Conservation (phyloP, 495 filamentous ascomycete species). For the Penicillium goetzii region DNA sequence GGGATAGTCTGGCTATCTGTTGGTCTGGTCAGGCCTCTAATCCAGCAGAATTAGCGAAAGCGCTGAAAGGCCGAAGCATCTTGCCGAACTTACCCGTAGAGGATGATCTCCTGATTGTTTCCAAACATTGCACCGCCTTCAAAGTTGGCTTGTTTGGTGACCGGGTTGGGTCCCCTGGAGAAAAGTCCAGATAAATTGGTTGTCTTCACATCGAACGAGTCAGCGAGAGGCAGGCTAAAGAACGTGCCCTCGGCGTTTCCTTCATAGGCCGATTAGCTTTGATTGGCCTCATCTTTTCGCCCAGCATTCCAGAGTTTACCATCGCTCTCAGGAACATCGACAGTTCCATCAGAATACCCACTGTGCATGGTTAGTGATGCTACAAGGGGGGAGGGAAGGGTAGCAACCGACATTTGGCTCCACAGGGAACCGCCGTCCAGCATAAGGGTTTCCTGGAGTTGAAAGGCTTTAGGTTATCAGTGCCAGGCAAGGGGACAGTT, state of each 20-base stretch:
- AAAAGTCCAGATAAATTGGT: slow-evolving; percentile 6
- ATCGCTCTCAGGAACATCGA: slow-evolving; percentile 3
- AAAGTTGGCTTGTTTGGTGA: background rate
- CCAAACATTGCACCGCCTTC: slow-evolving; percentile 11
- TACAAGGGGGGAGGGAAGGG: background rate
- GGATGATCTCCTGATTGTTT: slow-evolving; percentile 5
- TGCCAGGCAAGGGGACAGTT: background rate
- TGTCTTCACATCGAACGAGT: slow-evolving; percentile 43
- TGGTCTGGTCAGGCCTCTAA: slow-evolving; percentile 8
- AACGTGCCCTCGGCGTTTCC: slow-evolving; percentile 53
- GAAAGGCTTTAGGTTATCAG: background rate
- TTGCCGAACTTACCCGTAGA: slow-evolving; percentile 1
- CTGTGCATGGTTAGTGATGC: slow-evolving; percentile 5
- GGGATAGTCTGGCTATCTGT: slow-evolving; percentile 28
- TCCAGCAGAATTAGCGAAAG: background rate
- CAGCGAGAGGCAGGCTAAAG: slow-evolving; percentile 49
- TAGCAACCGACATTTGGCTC: background rate
- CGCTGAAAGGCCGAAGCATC: background rate
- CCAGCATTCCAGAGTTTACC: slow-evolving; percentile 1
- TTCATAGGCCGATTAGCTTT: too few species aligned
- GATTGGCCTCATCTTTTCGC: slow-evolving; percentile 14
- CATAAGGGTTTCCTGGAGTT: background rate
- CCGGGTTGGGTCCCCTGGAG: background rate
- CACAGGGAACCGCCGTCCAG: background rate
- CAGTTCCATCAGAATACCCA: slow-evolving; percentile 8